Percentiles rank a stretch among this genome's conserved stretches.
Conservation (phyloP, 2,329 filamentous ascomycete species). For the Apiospora sp. region DNA sequence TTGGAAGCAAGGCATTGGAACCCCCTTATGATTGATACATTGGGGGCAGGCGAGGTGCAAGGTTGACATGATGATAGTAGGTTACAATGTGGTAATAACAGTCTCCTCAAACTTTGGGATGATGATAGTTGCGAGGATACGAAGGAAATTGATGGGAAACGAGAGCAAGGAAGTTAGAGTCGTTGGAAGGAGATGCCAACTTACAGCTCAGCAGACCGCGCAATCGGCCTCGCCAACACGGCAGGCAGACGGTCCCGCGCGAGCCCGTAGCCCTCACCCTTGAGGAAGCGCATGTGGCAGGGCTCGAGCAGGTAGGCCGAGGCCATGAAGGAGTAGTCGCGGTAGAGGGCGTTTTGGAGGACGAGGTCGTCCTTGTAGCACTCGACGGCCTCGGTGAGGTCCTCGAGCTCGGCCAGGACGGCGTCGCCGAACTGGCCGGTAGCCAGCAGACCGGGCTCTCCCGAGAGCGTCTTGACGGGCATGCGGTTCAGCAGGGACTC, state of each 20-base stretch:
- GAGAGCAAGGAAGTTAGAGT: not conserved
- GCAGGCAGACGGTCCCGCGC: slow-evolving; percentile 77
- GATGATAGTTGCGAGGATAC: not conserved
- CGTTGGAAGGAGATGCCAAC: slow-evolving; percentile 46
- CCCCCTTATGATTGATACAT: no score
- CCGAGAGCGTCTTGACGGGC: slow-evolving; percentile 78
- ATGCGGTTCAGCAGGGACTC: slow-evolving; percentile 56
- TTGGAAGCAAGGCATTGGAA: no score
- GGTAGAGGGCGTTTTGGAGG: slow-evolving; percentile 84
- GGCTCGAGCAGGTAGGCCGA: slow-evolving; percentile 92
- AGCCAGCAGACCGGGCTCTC: slow-evolving; percentile 80
- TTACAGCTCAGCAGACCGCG: slow-evolving; percentile 85
- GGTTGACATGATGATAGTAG: no score
- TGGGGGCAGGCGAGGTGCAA: no score
- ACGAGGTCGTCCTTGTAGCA: slow-evolving; percentile 77
- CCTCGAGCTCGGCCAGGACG: slow-evolving; percentile 77
- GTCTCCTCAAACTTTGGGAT: no score
- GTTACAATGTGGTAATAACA: no score
- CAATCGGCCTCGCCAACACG: slow-evolving; percentile 81
- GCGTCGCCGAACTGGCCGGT: slow-evolving; percentile 75
- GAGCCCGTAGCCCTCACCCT: slow-evolving; percentile 79
- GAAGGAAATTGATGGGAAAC: not conserved
- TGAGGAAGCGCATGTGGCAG: slow-evolving; percentile 78
- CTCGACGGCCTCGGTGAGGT: slow-evolving; percentile 77
- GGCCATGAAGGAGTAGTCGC: slow-evolving; percentile 91